phyloP scores from a whole-genome alignment of 2,329 filamentous ascomycete species.

The Sphaerostilbella broomeana region DNA sequence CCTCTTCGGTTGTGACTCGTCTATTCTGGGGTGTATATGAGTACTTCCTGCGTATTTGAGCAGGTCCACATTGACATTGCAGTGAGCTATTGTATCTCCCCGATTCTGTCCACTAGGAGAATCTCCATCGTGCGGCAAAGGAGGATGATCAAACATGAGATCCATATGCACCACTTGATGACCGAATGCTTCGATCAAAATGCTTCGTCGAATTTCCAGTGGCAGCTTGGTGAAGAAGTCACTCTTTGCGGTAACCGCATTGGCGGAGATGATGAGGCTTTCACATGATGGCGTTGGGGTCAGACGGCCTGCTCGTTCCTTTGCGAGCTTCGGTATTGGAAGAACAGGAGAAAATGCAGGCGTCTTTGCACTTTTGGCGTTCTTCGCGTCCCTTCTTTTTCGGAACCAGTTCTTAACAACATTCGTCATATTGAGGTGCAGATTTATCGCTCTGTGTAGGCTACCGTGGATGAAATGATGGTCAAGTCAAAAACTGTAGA shows the following conservation, averaged over 20 bases:
- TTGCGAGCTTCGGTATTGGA: conserved; percentile 6
- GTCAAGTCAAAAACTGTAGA: too few species aligned
- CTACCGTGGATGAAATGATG: too few species aligned
- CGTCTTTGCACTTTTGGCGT: not conserved
- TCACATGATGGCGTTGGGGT: conserved; percentile 10
- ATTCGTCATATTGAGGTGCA: conserved; percentile 11
- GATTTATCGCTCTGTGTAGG: too few species aligned
- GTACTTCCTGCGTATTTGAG: not conserved
- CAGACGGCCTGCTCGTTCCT: conserved; percentile 4
- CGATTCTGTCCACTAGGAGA: not conserved
- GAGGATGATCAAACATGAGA: conserved; percentile 16
- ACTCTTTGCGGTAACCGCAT: conserved; percentile 8
- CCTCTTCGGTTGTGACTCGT: conserved; percentile 13
- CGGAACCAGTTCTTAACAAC: conserved; percentile 10
- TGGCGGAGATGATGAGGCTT: conserved; percentile 1
- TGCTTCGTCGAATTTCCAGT: conserved; percentile 27
- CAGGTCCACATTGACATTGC: conserved; percentile 1
- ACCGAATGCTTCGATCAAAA: conserved; percentile 22
- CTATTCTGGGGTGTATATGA: conserved; percentile 1
- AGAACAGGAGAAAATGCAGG: too few species aligned
- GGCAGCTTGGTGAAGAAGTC: conserved; percentile 27
- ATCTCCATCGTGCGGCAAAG: not conserved
- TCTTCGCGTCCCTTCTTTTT: conserved; percentile 4
- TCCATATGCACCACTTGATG: conserved; percentile 21
- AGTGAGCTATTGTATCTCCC: not conserved